These are phyloP conservation scores for Hymenoscyphus albidus DNA, from an alignment of 2,329 filamentous ascomycete species.

Conservation along the genomic window DNA sequence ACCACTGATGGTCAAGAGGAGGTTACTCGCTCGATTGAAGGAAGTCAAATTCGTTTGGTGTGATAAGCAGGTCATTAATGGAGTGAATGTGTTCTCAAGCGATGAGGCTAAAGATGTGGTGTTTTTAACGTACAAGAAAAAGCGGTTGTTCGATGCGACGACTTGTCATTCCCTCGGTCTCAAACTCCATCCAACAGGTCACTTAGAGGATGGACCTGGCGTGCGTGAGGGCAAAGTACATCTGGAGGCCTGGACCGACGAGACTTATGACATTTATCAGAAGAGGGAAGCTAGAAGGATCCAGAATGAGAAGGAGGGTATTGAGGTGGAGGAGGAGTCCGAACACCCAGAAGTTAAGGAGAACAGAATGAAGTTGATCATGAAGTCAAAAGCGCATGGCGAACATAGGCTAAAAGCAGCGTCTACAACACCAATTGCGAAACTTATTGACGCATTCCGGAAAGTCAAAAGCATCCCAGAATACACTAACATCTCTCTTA, in stretches of 20 bases:
- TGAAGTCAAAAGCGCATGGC: constrained; percentile 51
- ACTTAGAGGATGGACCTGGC: constrained; percentile 40
- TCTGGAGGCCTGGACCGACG: constrained; percentile 72
- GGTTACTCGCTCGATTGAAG: constrained; percentile 63
- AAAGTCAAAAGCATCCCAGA: constrained; percentile 47
- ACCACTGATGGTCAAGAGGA: constrained; percentile 60
- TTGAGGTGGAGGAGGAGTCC: constrained; percentile 26
- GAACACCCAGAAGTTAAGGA: constrained; percentile 28
- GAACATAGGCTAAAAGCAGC: constrained; percentile 50
- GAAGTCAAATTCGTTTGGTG: constrained; percentile 69
- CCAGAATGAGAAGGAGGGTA: constrained; percentile 14
- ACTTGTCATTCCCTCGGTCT: constrained; percentile 68
- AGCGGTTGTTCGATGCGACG: constrained; percentile 70
- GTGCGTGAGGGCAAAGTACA: constrained; percentile 51
- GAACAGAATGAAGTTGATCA: constrained; percentile 46
- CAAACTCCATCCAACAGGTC: constrained; percentile 39
- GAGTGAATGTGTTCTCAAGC: constrained; percentile 32
- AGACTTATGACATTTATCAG: constrained; percentile 47
- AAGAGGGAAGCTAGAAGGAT: constrained; percentile 14
- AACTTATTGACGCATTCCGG: constrained; percentile 60
- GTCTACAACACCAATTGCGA: constrained; percentile 55
- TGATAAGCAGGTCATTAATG: constrained; percentile 51
- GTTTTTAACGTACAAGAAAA: constrained; percentile 76
- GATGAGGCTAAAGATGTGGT: constrained; percentile 48
- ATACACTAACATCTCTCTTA: constrained; percentile 55